Percentiles rank a stretch among this genome's conserved stretches.
phyloP scores from a whole-genome alignment of 2,329 filamentous ascomycete genomes.

The Hypoxylon sp. region DNA sequence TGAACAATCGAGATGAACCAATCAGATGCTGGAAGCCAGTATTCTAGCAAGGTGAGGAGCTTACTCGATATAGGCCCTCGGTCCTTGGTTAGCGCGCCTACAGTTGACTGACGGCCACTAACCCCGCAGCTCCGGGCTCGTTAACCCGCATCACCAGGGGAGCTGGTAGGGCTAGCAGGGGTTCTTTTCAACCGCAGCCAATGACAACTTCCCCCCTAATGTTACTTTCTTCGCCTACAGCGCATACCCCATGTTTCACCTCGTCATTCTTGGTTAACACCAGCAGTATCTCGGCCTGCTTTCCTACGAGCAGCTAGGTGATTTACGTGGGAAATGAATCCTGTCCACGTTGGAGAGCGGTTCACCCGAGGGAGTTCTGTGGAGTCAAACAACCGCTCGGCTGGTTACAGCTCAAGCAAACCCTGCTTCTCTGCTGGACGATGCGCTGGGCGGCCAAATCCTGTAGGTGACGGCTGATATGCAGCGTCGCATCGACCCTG shows the following conservation, averaged over 20 bases:
- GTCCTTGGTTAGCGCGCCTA: slow-evolving; percentile 16
- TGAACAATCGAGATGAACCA: slow-evolving; percentile 3
- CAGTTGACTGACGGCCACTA: slow-evolving; percentile 34
- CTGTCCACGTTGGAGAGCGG: not conserved
- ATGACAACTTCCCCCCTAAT: slow-evolving; percentile 16
- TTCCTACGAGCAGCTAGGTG: not conserved
- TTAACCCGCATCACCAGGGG: slow-evolving; percentile 11
- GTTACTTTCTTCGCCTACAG: slow-evolving; percentile 5
- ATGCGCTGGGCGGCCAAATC: not conserved
- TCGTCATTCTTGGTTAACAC: slow-evolving; percentile 15
- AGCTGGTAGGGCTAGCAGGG: slow-evolving; percentile 34
- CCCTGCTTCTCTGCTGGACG: slow-evolving; percentile 2
- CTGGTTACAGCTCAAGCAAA: slow-evolving; percentile 16
- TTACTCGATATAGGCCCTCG: slow-evolving; percentile 17
- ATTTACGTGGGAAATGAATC: slow-evolving; percentile 1
- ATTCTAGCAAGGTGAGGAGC: slow-evolving; percentile 10
- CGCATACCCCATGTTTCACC: slow-evolving; percentile 15
- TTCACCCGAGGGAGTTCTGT: not conserved
- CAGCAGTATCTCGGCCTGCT: not conserved
- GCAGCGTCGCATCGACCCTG: slow-evolving; percentile 41
- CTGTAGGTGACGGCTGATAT: slow-evolving; percentile 27
- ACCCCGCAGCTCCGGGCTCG: slow-evolving; percentile 38
- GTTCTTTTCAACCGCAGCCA: slow-evolving; percentile 37
- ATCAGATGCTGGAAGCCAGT: slow-evolving; percentile 3
- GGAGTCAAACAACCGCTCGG: slow-evolving; percentile 10